Conservation (phyloP, 768 basidiomycete genomes). For the Lentinula detonsa region DNA sequence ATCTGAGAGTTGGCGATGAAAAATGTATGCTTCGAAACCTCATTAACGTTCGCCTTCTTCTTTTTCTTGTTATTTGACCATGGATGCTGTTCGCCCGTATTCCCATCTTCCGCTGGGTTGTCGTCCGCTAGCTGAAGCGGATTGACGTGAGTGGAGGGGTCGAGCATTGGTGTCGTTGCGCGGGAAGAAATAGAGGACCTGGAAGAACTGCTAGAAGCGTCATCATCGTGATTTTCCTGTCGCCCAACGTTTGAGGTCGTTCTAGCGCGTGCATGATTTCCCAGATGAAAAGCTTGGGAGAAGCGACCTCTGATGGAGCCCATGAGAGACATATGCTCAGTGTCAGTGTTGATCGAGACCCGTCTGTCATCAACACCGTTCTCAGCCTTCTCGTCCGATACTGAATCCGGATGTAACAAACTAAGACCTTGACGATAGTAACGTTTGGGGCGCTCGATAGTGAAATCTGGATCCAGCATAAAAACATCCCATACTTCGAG, state of each 20-base stretch:
- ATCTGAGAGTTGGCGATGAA: slow-evolving; percentile 90
- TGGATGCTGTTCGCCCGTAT: slow-evolving; percentile 16
- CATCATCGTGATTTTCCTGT: slow-evolving; percentile 13
- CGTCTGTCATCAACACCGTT: slow-evolving; percentile 6
- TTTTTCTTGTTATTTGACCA: slow-evolving; percentile 33
- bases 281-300: slow-evolving; percentile 34
- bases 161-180: slow-evolving; percentile 55
- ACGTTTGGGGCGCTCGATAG: slow-evolving; percentile 84
- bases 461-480: slow-evolving; percentile 83
- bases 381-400: slow-evolving; percentile 17
- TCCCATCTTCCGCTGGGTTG: slow-evolving; percentile 12
- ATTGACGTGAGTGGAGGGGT: slow-evolving; percentile 73
- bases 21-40: slow-evolving; percentile 91
- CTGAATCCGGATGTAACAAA: slow-evolving; percentile 39
- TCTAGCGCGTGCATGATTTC: slow-evolving; percentile 14
- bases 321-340: slow-evolving; percentile 34
- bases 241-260: slow-evolving; percentile 10
- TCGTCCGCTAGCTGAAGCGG: slow-evolving; percentile 30
- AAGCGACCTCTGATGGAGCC: slow-evolving; percentile 44
- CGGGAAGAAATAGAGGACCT: slow-evolving; percentile 32
- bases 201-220: slow-evolving; percentile 24
- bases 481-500: slow-evolving; percentile 92
- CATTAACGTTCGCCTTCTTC: slow-evolving; percentile 41
- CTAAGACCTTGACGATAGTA: slow-evolving; percentile 84
- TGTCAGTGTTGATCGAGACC: slow-evolving; percentile 13